phyloP scores from a whole-genome alignment of 1,284 basidiomycete species.

The Naganishia albida region DNA sequence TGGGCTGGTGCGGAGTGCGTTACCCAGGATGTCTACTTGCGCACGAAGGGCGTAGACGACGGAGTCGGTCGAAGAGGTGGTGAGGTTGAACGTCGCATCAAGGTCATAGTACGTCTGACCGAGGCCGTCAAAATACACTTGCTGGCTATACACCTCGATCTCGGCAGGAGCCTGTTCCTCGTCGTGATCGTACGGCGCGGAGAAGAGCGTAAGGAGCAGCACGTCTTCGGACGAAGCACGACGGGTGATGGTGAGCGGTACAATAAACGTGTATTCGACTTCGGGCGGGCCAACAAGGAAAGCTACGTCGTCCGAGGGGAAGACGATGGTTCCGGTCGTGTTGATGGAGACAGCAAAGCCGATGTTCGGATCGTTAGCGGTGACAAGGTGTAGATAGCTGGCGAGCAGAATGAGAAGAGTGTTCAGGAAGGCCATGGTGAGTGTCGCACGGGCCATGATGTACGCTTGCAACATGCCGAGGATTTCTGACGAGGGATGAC shows the following conservation, averaged over 20 bases:
- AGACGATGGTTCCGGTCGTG: not conserved
- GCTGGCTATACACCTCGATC: slow-evolving; percentile 8
- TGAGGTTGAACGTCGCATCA: slow-evolving; percentile 11
- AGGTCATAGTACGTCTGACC: not conserved
- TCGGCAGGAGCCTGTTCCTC: slow-evolving; percentile 8
- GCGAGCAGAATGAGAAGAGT: not conserved
- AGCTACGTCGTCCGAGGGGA: not conserved
- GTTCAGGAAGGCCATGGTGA: not conserved
- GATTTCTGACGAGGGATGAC: too few species aligned
- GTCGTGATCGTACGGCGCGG: slow-evolving; percentile 22
- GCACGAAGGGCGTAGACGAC: slow-evolving; percentile 20
- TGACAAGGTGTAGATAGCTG: not conserved
- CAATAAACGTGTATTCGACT: slow-evolving; percentile 1
- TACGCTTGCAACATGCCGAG: too few species aligned
- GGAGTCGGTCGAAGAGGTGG: not conserved
- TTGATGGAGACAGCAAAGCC: slow-evolving; percentile 19
- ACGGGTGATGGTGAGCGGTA: slow-evolving; percentile 18
- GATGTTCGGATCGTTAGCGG: not conserved
- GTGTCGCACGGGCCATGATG: too few species aligned
- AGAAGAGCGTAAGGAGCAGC: slow-evolving; percentile 1
- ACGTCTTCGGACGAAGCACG: not conserved
- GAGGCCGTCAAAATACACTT: not conserved
- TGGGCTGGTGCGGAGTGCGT: too few species aligned
- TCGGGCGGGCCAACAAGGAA: not conserved
- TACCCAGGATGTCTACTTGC: slow-evolving; percentile 5